Base-by-base conservation (phyloP, 805 yeast genomes). In the Candida glaebosa region DNA sequence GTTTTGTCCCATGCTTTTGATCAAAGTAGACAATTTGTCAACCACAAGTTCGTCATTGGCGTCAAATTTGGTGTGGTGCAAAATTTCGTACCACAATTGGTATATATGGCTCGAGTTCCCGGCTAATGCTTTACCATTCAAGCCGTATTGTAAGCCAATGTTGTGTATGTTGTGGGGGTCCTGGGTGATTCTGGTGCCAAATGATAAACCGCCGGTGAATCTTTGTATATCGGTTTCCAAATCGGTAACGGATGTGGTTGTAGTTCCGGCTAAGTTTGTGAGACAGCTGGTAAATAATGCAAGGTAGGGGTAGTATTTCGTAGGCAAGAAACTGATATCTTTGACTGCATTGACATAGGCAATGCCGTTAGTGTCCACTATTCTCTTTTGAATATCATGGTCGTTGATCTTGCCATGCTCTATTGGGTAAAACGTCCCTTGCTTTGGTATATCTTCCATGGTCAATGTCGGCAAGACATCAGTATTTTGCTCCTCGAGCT, bases 191-290 rank as follows among this genome's bases (percentile, higher is more conserved):
- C 76, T 69, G 5, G 79, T 68, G 16, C 77, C 70, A n/a, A 89
- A 76, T 3, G 80, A 69, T 15, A 93, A 60, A 0, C 97, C 96
- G 18, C 98, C 98, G 0, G 98, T 89, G 42, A 75, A 72, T 38
- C 82, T 68, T 55, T 84, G 87, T 50, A 93, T 89, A 34, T 82
- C 80, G 50, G 90, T 89, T 56, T 91, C 98, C 43, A 93, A 74
- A 28, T 82, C 84, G 17, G 87, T 85, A 76, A 87, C 87, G 0
- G 83, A 58, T 44, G 83, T 81, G 6, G 61, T 54, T 5, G 67
- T 58, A 1, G 99, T 91, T n/a, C 99, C 99, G 0, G 74, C 73
- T 47, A 93, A 70, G 56, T 82, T 87, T 3, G 95, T 84, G 45
- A 93, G 67, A 36, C 95, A 84, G 20, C 82, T 84, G 7, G 84